Conservation (phyloP, 2,329 filamentous ascomycete genomes). For the Cercospora sojina region DNA sequence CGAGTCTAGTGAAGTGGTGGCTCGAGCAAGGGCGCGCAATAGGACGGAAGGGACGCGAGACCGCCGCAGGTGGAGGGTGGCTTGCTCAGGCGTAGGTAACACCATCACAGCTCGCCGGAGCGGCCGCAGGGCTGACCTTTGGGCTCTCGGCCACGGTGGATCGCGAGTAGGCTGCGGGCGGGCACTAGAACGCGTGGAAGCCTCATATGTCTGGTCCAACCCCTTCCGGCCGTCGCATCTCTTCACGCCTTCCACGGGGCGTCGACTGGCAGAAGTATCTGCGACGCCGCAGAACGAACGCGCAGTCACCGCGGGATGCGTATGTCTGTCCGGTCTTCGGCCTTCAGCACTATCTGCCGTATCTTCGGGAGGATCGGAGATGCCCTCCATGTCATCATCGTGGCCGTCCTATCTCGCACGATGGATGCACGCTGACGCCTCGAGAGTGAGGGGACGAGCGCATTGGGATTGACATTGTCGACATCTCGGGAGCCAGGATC, state of each 20-base stretch:
- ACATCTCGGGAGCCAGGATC: neutral
- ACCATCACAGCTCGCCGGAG: neutral
- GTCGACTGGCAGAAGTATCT: neutral
- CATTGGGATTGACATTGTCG: neutral
- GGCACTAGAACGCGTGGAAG: neutral
- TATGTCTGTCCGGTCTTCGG: neutral
- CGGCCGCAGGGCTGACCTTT: constrained; percentile 7
- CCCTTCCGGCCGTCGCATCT: neutral
- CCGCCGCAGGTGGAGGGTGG: constrained; percentile 5
- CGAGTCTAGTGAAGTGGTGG: neutral
- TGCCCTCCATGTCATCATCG: neutral
- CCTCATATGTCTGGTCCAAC: neutral
- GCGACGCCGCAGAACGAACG: neutral
- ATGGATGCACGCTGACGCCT: neutral
- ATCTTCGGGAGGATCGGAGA: neutral
- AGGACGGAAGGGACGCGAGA: constrained; percentile 2
- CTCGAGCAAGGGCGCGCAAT: neutral
- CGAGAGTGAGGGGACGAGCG: neutral
- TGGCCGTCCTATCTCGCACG: neutral
- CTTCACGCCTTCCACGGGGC: neutral
- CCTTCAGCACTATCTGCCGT: neutral
- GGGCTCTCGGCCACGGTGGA: neutral
- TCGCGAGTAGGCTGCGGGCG: neutral
- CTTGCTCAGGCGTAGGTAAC: constrained; percentile 2
- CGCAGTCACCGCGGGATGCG: neutral